Conservation (phyloP, 2,329 filamentous ascomycete species). For the Sclerotinia minor region DNA sequence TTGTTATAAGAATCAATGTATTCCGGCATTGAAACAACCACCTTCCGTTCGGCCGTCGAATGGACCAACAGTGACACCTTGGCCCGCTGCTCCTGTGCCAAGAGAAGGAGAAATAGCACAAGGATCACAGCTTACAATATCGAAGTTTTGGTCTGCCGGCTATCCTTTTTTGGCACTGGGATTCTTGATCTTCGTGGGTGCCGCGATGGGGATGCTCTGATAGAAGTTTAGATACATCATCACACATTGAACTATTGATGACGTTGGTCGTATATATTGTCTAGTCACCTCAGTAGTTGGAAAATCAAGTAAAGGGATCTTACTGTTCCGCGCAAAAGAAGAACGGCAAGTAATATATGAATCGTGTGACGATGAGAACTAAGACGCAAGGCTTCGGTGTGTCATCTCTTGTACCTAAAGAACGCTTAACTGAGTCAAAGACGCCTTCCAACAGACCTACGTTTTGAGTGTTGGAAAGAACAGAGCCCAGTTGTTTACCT, state of each 20-base stretch:
- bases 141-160: slow-evolving; percentile 26
- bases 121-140: slow-evolving; percentile 22
- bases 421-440: background rate
- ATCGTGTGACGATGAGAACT: background rate
- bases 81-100: slow-evolving; percentile 23
- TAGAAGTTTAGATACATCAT: slow-evolving; percentile 12
- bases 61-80: slow-evolving; percentile 32
- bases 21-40: slow-evolving; percentile 29
- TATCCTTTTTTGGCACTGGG: slow-evolving; percentile 29
- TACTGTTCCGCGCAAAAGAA: background rate
- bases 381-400: background rate
- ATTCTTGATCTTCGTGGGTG: slow-evolving; percentile 31
- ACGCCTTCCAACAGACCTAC: background rate
- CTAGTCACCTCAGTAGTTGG: background rate
- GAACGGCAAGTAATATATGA: slow-evolving; percentile 4
- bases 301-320: background rate
- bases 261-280: background rate
- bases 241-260: background rate
- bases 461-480: background rate
- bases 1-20: slow-evolving; percentile 23
- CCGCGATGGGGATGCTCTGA: slow-evolving; percentile 35
- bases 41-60: slow-evolving; percentile 22
- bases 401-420: background rate
- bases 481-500: background rate
- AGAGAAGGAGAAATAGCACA: slow-evolving; percentile 38